Conservation (phyloP, 2,329 filamentous ascomycete species). For the Diaporthe velutina region DNA sequence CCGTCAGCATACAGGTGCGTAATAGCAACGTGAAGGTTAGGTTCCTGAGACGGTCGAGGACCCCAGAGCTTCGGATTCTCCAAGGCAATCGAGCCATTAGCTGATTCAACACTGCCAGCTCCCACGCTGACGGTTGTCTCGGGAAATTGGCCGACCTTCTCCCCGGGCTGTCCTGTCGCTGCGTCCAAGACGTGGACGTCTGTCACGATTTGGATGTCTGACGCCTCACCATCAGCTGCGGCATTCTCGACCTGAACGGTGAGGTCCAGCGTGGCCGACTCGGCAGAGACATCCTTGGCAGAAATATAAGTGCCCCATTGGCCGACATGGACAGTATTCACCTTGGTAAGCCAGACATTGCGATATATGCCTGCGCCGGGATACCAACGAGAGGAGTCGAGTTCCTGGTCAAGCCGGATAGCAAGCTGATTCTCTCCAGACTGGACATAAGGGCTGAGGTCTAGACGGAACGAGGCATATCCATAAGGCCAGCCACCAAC, state of each 20-base stretch:
- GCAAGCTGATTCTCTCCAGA: conserved; percentile 58
- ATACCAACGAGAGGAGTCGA: conserved; percentile 65
- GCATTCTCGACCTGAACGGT: conserved; percentile 61
- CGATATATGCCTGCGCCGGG: conserved; percentile 67
- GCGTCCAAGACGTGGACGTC: conserved; percentile 55
- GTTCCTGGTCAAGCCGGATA: conserved; percentile 63
- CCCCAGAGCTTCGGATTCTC: conserved; percentile 46
- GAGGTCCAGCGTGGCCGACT: conserved; percentile 59
- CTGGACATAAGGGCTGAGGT: conserved; percentile 58
- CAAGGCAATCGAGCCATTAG: conserved; percentile 44
- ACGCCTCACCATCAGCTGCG: conserved; percentile 42
- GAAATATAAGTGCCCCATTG: conserved; percentile 65
- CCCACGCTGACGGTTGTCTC: neutral
- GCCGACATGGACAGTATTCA: conserved; percentile 58
- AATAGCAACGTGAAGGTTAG: conserved; percentile 62
- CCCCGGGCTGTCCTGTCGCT: conserved; percentile 46
- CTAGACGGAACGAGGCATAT: conserved; percentile 64
- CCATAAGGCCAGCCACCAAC: conserved; percentile 65
- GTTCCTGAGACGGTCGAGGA: conserved; percentile 18
- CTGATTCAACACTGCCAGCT: neutral
- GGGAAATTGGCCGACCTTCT: conserved; percentile 7
- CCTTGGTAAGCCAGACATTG: conserved; percentile 66
- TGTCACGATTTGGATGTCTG: conserved; percentile 54
- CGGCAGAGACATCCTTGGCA: conserved; percentile 57
- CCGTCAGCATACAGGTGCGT: conserved; percentile 52